Conservation (phyloP, 202 grass and related monocot species). For the Eragrostis tef region DNA sequence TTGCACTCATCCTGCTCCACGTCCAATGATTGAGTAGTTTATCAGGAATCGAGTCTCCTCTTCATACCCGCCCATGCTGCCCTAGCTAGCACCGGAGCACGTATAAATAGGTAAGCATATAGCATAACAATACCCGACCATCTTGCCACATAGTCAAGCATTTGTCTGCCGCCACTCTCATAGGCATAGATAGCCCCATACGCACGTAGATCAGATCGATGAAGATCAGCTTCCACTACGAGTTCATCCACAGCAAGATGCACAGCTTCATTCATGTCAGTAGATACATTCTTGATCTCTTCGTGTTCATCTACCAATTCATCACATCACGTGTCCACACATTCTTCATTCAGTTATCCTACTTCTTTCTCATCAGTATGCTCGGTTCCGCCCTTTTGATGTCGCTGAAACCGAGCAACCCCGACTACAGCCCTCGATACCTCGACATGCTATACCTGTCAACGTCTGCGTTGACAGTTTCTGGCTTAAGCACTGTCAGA, state of each 20-base stretch:
- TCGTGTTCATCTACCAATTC: conserved; percentile 36
- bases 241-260: conserved; percentile 45
- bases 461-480: conserved; percentile 59
- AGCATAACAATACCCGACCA: neutral
- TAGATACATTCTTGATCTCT: conserved; percentile 24
- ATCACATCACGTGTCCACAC: conserved; percentile 43
- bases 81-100: too few relatives aligned
- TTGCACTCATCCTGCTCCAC: neutral
- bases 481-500: conserved; percentile 51
- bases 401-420: conserved; percentile 50
- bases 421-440: conserved; percentile 42
- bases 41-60: neutral
- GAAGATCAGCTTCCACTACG: conserved; percentile 34
- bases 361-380: conserved; percentile 54
- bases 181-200: neutral
- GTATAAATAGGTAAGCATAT: conserved; percentile 15
- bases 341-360: conserved; percentile 58
- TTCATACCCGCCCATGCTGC: neutral
- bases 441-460: conserved; percentile 69
- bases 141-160: neutral
- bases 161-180: neutral
- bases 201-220: neutral
- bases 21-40: neutral
- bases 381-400: conserved; percentile 55
- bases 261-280: conserved; percentile 50